Evolutionary conservation across 2,329 filamentous ascomycete species (phyloP).

Genomic region (Cladosporium sp.): DNA sequence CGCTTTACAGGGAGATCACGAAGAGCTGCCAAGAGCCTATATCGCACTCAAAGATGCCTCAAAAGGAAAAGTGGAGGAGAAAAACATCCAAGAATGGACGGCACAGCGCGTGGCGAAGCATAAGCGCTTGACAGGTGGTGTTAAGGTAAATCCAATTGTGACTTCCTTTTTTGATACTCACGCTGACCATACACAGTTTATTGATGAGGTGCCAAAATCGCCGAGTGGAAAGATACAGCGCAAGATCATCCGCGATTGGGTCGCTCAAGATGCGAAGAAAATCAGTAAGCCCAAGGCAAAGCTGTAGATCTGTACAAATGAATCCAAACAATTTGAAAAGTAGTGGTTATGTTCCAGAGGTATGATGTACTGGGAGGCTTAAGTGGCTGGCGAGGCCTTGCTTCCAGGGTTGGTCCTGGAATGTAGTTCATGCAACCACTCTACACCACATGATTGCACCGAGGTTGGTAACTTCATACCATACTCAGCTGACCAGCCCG

Average conservation of each 20-base stretch:
- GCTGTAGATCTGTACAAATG: constrained; percentile 15
- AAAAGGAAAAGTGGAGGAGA: constrained; percentile 29
- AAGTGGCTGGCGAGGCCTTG: not conserved
- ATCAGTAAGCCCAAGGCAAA: constrained; percentile 20
- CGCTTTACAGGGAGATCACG: constrained; percentile 41
- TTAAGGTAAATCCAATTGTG: constrained; percentile 18
- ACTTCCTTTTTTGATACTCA: not conserved
- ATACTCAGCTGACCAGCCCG: not conserved
- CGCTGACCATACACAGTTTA: constrained; percentile 31
- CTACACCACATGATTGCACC: constrained; percentile 11
- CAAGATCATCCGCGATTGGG: constrained; percentile 36
- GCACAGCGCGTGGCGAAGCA: constrained; percentile 44
- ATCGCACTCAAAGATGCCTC: constrained; percentile 35
- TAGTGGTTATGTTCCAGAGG: too few species aligned
- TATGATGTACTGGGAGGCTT: not conserved
- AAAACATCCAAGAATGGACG: constrained; percentile 42
- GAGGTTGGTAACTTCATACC: constrained; percentile 15
- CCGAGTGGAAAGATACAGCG: constrained; percentile 46
- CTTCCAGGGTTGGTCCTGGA: constrained; percentile 6
- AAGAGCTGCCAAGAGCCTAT: constrained; percentile 45
- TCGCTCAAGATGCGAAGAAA: constrained; percentile 39
- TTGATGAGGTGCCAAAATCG: constrained; percentile 46
- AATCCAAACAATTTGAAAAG: not conserved
- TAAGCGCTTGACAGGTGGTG: constrained; percentile 44
- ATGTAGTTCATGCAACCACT: constrained; percentile 22